Evolutionary conservation across 495 filamentous ascomycete genomes (phyloP), one percentile per base, ranked within the genome.

Genomic region (Aspergillus affinis): DNA sequence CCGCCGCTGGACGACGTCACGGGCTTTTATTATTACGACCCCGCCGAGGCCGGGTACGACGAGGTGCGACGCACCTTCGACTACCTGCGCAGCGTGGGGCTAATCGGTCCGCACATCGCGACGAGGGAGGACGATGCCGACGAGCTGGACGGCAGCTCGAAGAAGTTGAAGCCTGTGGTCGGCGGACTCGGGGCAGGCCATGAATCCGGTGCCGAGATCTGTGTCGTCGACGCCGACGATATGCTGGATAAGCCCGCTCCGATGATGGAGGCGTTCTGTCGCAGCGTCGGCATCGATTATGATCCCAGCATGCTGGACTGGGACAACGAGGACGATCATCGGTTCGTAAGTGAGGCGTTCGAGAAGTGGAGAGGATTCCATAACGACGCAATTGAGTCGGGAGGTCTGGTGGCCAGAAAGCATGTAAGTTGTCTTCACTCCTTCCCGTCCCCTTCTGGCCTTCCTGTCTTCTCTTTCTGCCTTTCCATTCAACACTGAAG

Each of bases 321-420:
- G 94, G 87, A 89, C 46, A 85, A 83, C 30, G 85, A 86, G 61
- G 85, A 85, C 53, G 85, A 87, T 48, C 85, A 93, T 58, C 55
- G 74, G 52, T 67, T 75, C 54, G 92, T 90, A 0, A 78, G 76
- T 55, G 81, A 82, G 55, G 82, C 82, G 19, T 98, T 98, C 76
- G 90, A 90, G 76, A 98, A 98, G 77, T 98, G 94, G 94, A 86
- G 85, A 57, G 94, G 93, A 0, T 98, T 97, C 72, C 94, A 98
- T 68, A 89, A 98, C 54, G 93, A 97, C 79, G 94, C 91, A 18
- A 89, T 98, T 61, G 76, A 88, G 54, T 93, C 88, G 61, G 87
- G 78, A 52, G 85, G 83, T 47, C 72, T 98, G 63, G 87, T 85
- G 65, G 82, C 90, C 17, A 77, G 92, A 69, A 69, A 66, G 46